A percentile compares a stretch with the other conserved stretches of the same genome.
phyloP scores from a whole-genome alignment of 768 basidiomycete species.

The Vararia minispora region DNA sequence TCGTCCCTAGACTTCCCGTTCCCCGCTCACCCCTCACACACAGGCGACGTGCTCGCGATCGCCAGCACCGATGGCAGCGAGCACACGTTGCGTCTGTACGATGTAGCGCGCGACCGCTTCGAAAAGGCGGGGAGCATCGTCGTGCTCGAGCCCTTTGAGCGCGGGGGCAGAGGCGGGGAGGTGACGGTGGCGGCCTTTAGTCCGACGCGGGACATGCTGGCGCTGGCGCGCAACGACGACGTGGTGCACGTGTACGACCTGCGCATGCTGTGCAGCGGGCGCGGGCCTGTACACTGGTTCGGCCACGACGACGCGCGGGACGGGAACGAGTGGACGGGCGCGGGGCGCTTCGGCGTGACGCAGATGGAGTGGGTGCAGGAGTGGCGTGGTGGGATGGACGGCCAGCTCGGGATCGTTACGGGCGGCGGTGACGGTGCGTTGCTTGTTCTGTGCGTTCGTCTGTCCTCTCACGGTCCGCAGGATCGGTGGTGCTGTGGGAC shows the following conservation, averaged over 20 bases:
- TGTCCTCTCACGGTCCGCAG: slow-evolving; percentile 3
- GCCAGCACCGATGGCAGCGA: not conserved
- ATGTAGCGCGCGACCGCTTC: slow-evolving; percentile 6
- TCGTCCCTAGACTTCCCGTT: too few species aligned
- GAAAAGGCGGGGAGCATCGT: not conserved
- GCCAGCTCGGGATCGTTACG: slow-evolving; percentile 7
- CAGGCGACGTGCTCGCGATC: slow-evolving; percentile 7
- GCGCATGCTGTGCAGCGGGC: slow-evolving; percentile 7
- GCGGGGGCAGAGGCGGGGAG: too few species aligned
- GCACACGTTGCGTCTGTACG: slow-evolving; percentile 8
- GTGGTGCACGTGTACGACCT: slow-evolving; percentile 11
- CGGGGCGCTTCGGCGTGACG: slow-evolving; percentile 8
- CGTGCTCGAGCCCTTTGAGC: slow-evolving; percentile 1
- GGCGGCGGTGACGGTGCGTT: slow-evolving; percentile 13
- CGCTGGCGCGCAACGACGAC: slow-evolving; percentile 11
- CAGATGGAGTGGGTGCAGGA: slow-evolving; percentile 11
- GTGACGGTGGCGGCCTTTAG: slow-evolving; percentile 11
- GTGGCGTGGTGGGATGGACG: slow-evolving; percentile 11
- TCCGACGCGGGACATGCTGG: slow-evolving; percentile 10
- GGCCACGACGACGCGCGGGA: too few species aligned
- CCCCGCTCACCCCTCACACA: slow-evolving; percentile 1
- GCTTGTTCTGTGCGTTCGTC: not conserved
- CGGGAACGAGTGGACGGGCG: slow-evolving; percentile 8
- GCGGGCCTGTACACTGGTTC: slow-evolving; percentile 4
- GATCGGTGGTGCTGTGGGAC: slow-evolving; percentile 13